These are phyloP conservation scores for Mycena vulgaris DNA, from an alignment of 768 basidiomycete genomes.

Conservation along the genomic window DNA sequence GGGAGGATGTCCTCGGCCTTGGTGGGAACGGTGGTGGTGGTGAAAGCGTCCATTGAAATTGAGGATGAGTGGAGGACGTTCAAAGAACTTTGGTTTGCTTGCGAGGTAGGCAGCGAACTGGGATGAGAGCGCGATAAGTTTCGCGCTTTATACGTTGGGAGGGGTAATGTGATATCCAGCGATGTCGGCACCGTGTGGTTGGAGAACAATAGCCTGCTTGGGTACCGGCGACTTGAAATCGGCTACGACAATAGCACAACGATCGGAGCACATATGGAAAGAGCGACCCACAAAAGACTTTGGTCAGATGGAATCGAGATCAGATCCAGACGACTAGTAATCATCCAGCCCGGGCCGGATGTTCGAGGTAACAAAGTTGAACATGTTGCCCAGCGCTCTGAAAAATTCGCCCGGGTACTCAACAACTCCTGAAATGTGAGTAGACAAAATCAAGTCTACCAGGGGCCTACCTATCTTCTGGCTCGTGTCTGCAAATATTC, in stretches of 20 bases:
- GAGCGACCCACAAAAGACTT: slow-evolving; percentile 22
- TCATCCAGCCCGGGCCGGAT: too few relatives aligned
- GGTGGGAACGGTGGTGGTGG: slow-evolving; percentile 24
- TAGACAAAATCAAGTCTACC: too few relatives aligned
- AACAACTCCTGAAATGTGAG: too few relatives aligned
- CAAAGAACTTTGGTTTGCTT: slow-evolving; percentile 5
- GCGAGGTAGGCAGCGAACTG: slow-evolving; percentile 9
- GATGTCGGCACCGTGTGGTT: too few relatives aligned
- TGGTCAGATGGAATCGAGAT: slow-evolving; percentile 9
- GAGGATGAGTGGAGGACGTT: background rate
- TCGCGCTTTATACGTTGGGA: slow-evolving; percentile 15
- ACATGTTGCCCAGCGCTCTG: too few relatives aligned
- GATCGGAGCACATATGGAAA: slow-evolving; percentile 20
- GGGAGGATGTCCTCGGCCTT: slow-evolving; percentile 36
- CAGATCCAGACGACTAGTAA: background rate
- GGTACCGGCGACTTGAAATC: background rate
- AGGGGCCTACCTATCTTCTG: too few relatives aligned
- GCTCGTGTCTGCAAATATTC: too few relatives aligned
- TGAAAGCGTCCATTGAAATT: slow-evolving; percentile 34
- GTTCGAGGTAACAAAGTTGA: too few relatives aligned
- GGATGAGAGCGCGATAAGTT: background rate
- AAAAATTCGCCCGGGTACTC: too few relatives aligned
- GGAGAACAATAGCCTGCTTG: slow-evolving; percentile 23
- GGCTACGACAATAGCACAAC: slow-evolving; percentile 18
- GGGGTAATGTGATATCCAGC: background rate